Conservation (phyloP, 208 protist species). For the Giardia duodenalis region DNA sequence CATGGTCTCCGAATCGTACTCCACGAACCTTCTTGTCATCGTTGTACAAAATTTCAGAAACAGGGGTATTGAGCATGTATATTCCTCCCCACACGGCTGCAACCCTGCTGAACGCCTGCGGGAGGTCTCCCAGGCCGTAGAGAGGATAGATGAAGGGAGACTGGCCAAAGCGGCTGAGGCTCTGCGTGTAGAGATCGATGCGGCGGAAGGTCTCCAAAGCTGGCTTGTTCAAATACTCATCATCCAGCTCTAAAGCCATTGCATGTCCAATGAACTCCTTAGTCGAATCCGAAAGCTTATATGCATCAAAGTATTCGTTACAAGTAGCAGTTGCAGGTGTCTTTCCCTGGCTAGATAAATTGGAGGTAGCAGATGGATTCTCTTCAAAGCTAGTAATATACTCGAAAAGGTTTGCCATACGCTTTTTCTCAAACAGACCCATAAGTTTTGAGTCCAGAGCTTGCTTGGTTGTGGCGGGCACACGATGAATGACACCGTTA, state of each 20-base stretch:
- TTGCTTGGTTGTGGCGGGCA: constrained; percentile 81
- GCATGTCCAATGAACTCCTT: constrained; percentile 92
- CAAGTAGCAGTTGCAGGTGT: constrained; percentile 66
- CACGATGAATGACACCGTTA: constrained; percentile 73
- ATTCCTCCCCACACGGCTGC: constrained; percentile 77
- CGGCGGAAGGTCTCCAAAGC: constrained; percentile 70
- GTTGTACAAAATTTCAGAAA: constrained; percentile 77
- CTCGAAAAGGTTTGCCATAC: constrained; percentile 31
- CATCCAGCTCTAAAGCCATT: constrained; percentile 59
- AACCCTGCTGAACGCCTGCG: constrained; percentile 83
- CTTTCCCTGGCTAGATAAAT: neutral
- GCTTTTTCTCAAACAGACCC: constrained; percentile 48
- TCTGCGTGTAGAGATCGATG: constrained; percentile 81
- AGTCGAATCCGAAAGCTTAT: constrained; percentile 69
- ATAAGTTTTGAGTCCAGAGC: constrained; percentile 80
- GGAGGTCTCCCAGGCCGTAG: constrained; percentile 95
- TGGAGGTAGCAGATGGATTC: neutral
- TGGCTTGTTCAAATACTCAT: constrained; percentile 55
- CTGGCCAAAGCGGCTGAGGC: constrained; percentile 63
- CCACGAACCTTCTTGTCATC: constrained; percentile 60
- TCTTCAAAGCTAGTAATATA: constrained; percentile 9
- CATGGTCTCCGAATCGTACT: constrained; percentile 65
- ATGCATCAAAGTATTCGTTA: constrained; percentile 76
- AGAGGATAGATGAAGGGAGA: constrained; percentile 97
- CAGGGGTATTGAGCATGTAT: constrained; percentile 91